Percentiles rank a stretch among this genome's conserved stretches.
These are phyloP conservation scores for Chaetomium tenue DNA, from an alignment of 495 filamentous ascomycete genomes.

Conservation along the genomic window DNA sequence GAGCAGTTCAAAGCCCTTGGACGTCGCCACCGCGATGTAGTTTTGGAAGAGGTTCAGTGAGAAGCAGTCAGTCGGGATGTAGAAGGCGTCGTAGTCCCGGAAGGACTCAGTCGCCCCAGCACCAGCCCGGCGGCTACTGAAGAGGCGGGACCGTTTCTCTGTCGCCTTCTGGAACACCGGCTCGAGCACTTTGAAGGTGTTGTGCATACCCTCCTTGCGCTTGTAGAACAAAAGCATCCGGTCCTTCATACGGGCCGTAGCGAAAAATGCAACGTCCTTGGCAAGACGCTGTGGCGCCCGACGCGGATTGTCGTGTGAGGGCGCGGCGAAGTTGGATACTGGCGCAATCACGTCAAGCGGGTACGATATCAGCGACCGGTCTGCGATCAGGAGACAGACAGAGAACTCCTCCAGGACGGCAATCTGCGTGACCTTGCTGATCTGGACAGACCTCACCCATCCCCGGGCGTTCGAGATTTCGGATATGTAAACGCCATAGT, in stretches of 20 bases:
- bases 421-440: slow-evolving; percentile 80
- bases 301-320: slow-evolving; percentile 61
- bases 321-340: slow-evolving; percentile 58
- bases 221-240: slow-evolving; percentile 93
- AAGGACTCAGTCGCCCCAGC: slow-evolving; percentile 88
- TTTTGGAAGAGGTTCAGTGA: slow-evolving; percentile 94
- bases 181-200: slow-evolving; percentile 94
- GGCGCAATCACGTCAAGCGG: slow-evolving; percentile 89
- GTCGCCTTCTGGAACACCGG: slow-evolving; percentile 87
- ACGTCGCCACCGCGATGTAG: slow-evolving; percentile 84
- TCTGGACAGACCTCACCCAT: slow-evolving; percentile 79
- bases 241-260: slow-evolving; percentile 94
- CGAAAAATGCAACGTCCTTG: slow-evolving; percentile 93
- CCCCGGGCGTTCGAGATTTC: slow-evolving; percentile 81
- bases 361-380: slow-evolving; percentile 89
- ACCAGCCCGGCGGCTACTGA: slow-evolving; percentile 49
- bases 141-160: slow-evolving; percentile 71
- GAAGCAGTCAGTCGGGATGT: slow-evolving; percentile 94
- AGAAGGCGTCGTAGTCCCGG: slow-evolving; percentile 97
- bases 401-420: slow-evolving; percentile 95
- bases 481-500: slow-evolving; percentile 87
- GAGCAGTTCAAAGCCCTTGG: slow-evolving; percentile 92
- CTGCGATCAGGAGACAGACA: slow-evolving; percentile 82
- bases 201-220: slow-evolving; percentile 85
- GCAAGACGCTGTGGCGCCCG: slow-evolving; percentile 89